Base-by-base conservation (phyloP, 805 yeast genomes). In the Nakazawaea peltata region DNA sequence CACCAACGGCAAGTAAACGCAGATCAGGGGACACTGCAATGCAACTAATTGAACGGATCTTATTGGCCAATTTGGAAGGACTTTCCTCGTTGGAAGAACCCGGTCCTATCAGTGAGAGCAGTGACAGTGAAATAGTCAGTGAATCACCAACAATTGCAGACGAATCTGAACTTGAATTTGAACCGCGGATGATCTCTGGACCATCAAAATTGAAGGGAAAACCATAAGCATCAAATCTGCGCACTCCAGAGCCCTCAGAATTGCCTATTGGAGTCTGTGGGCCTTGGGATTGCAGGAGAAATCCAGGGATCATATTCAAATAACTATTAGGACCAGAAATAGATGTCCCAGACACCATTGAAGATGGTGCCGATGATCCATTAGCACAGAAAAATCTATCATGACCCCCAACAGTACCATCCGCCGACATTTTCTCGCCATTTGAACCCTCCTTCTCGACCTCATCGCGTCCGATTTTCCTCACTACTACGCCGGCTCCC, bases 1-100 rank as follows among this genome's bases (percentile, higher is more conserved):
- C 90, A 2, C 90, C 90, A 12, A 79, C 72, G 0, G 86, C 86
- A 18, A 81, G 50, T 4, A 73, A 44, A 30, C 54, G 61, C 26
- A 60, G 64, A 47, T 73, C 70, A 0, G 81, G 74, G 0, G 84
- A 68, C 4, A 79, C 54, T 2, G 77, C 71, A n/a, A 79, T 49
- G 40, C 82, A 73, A 30, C 66, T 66, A 25, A 77, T 68, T 1
- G 72, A 61, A 38, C 79, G 57, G 21, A 76, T 71, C 37, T 67
- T 59, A 33, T 64, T 47, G 9, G 49, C 41, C 34, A 51, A 39
- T 10, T 48, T 42, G 5, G 45, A 39, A 8, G 46, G 36, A 15
- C 39, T 37, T 19, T 38, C 12, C 7, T 43, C 48, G 19, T 45
- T 52, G 17, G n/a, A 22, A 12, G 40, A 14, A 14, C 43, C 32